These are phyloP conservation scores for Pichia cabralensis DNA, from an alignment of 805 yeast species.

Conservation along the genomic window DNA sequence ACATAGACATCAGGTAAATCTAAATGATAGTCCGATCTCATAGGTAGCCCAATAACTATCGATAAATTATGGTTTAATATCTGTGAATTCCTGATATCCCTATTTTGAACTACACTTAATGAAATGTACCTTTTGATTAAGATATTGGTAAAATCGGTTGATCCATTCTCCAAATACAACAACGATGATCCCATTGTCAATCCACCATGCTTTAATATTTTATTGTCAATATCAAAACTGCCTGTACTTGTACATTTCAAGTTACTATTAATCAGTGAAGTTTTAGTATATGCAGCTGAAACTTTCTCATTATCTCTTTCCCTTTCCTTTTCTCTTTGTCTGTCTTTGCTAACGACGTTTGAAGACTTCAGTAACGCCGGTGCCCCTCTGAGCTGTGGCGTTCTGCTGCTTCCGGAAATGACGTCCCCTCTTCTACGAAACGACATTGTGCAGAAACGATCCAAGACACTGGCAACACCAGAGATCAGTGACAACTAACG, in stretches of 20 bases:
- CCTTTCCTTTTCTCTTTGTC: neutral
- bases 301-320: neutral
- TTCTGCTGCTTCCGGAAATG: constrained; percentile 14
- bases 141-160: constrained; percentile 78
- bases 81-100: constrained; percentile 26
- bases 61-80: constrained; percentile 37
- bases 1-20: constrained; percentile 71
- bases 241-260: constrained; percentile 78
- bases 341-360: too few species aligned
- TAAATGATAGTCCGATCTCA: constrained; percentile 47
- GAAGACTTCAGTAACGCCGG: too few species aligned
- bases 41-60: constrained; percentile 59
- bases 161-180: constrained; percentile 72
- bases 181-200: constrained; percentile 68
- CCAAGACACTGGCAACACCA: too few species aligned
- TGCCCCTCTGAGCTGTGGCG: too few species aligned
- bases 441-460: constrained; percentile 41
- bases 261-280: constrained; percentile 61
- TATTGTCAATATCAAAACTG: constrained; percentile 60
- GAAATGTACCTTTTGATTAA: constrained; percentile 60
- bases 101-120: constrained; percentile 63
- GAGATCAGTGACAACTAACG: too few species aligned
- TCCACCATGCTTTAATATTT: constrained; percentile 73
- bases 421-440: constrained; percentile 51
- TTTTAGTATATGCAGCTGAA: constrained; percentile 53